Base-by-base conservation (phyloP, 306 rosid genomes). In the Gillenia trifoliata region DNA sequence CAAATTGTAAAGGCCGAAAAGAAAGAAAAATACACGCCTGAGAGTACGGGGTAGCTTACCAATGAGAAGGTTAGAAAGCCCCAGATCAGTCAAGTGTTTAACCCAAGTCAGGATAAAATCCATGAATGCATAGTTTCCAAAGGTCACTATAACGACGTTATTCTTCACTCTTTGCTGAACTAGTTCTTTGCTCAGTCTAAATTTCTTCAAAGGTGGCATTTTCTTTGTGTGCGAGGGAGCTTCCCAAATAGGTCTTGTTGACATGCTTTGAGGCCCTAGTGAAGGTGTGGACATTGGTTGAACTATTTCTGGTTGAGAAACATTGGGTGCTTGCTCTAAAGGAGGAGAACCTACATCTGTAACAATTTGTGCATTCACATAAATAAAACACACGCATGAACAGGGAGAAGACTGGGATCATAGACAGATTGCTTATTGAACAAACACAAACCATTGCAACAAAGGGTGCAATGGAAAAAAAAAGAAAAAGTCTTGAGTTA, bases 41-140 rank as follows among this genome's bases (percentile, higher is more conserved):
- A 78, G 72, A 47, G 45, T 16, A 25, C 9, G 34, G 62, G 8
- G 22, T 65, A 72, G 81, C 92, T 92, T 82, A 94, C 99, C 99
- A 56, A 94, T 86, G 78, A 94, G 95, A 88, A 87, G 80, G 87
- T 92, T 94, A 62, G 96, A 85, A 78, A 94, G 26, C 36, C 82
- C 88, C 68, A 89, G 85, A 86, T 90, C 91, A 52, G 91, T 81
- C 89, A 92, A 72, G 82, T 90, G 99, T 71, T 86, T 88, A 82
- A 86, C 99, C 99, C 99, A 94, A 63, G 90, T 84, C 72, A 92
- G 72, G 83, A 94, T 92, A 47, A 94, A 94, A 82, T 90, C 99
- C 96, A 92, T 90, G 82, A 94, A 94, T n/a, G 99, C 99, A 74
- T 87, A 90, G 88, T 94, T 94, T 52, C 99, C 99, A 74, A 94